These are phyloP conservation scores for Nakazawaea populi DNA, from an alignment of 805 yeast species.

Conservation along the genomic window DNA sequence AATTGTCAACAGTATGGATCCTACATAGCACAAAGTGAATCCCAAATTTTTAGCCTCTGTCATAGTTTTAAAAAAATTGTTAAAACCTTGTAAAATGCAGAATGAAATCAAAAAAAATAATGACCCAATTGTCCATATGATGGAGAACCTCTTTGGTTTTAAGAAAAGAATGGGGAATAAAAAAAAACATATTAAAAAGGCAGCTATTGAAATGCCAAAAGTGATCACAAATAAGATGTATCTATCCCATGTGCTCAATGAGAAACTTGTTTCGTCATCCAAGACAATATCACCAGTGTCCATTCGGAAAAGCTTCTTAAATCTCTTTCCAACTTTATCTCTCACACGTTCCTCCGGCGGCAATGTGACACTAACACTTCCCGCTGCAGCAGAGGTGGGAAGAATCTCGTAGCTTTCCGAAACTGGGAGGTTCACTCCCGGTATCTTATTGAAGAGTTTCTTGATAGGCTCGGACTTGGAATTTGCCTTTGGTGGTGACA, in stretches of 20 bases:
- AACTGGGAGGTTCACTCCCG: conserved; percentile 17
- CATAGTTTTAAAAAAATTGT: conserved; percentile 62
- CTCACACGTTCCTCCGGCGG: conserved; percentile 11
- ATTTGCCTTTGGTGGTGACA: background rate
- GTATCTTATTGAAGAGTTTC: conserved; percentile 15
- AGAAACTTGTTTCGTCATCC: conserved; percentile 35
- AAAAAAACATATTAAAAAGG: conserved; percentile 45
- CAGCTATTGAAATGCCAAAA: conserved; percentile 59
- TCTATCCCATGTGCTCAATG: conserved; percentile 39
- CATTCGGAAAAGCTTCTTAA: conserved; percentile 11
- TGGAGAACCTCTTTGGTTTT: conserved; percentile 39
- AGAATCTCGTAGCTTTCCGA: conserved; percentile 9
- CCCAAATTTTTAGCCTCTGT: conserved; percentile 64
- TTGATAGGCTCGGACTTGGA: conserved; percentile 12
- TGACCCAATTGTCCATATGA: conserved; percentile 42
- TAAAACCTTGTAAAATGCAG: conserved; percentile 77
- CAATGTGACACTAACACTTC: conserved; percentile 6
- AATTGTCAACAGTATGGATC: conserved; percentile 65
- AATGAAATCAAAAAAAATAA: conserved; percentile 39
- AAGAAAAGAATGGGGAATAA: conserved; percentile 35
- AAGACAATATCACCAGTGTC: conserved; percentile 19
- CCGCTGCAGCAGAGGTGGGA: conserved; percentile 5
- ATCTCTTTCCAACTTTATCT: conserved; percentile 9
- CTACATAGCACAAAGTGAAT: conserved; percentile 68
- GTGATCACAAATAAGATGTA: conserved; percentile 71